Conservation (phyloP, 345 rosid genomes). For the Diplotaxis tenuifolia region DNA sequence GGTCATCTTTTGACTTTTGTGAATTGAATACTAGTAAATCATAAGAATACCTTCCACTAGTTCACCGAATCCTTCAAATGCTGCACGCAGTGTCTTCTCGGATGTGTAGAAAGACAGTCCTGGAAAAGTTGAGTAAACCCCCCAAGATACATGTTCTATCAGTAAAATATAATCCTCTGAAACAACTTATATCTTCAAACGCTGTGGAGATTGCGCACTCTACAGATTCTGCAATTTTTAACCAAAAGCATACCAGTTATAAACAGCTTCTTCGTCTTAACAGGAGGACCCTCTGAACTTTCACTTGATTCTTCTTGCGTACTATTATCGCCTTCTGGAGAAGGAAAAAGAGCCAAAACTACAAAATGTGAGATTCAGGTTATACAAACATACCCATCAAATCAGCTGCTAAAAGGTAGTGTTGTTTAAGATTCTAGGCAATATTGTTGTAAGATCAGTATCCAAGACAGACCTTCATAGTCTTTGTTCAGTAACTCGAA, state of each 20-base stretch:
- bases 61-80: slow-evolving; percentile 88
- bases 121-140: slow-evolving; percentile 29
- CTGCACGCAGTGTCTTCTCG: slow-evolving; percentile 84
- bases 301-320: slow-evolving; percentile 14
- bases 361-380: not conserved
- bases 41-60: slow-evolving; percentile 74
- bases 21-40: not conserved
- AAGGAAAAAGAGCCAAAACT: slow-evolving; percentile 9
- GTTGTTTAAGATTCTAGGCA: not conserved
- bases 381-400: not conserved
- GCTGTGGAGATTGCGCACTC: not conserved
- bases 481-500: slow-evolving; percentile 64
- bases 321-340: slow-evolving; percentile 2
- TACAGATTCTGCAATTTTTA: not conserved
- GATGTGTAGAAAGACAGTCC: slow-evolving; percentile 96
- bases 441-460: not conserved
- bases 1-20: not conserved
- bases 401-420: slow-evolving; percentile 7
- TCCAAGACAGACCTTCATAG: slow-evolving; percentile 56
- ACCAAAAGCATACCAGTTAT: slow-evolving; percentile 66
- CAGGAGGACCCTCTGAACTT: slow-evolving; percentile 40
- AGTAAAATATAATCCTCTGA: not conserved
- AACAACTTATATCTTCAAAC: not conserved
- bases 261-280: slow-evolving; percentile 83
- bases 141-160: slow-evolving; percentile 19